A percentile compares a stretch with the other conserved stretches of the same genome.
These are phyloP conservation scores for Rhynchosporium graminicola DNA, from an alignment of 2,329 filamentous ascomycete species.

Conservation along the genomic window DNA sequence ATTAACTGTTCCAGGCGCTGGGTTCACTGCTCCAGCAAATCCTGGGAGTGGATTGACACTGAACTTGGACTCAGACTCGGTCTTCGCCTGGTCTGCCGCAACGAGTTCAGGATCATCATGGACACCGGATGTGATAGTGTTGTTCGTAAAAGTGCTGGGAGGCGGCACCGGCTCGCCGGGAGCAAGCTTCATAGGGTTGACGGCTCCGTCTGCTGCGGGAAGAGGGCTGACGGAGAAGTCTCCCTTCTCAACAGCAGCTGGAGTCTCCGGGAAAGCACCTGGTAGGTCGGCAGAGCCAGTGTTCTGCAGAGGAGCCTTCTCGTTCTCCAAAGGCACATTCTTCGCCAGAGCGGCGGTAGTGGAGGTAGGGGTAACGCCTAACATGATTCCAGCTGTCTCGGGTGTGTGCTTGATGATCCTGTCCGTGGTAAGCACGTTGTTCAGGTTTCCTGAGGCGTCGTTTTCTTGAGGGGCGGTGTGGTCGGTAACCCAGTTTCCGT, in stretches of 20 bases:
- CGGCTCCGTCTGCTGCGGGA: conserved; percentile 61
- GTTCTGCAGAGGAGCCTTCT: conserved; percentile 25
- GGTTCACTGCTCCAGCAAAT: conserved; percentile 69
- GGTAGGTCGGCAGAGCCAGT: conserved; percentile 54
- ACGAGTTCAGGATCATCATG: conserved; percentile 80
- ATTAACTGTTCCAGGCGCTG: conserved; percentile 63
- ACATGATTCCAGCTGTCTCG: conserved; percentile 55
- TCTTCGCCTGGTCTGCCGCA: conserved; percentile 47
- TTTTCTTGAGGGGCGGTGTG: conserved; percentile 77
- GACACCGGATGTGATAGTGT: conserved; percentile 71
- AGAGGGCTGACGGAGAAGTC: conserved; percentile 58
- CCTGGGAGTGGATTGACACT: conserved; percentile 63
- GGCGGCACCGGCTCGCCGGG: conserved; percentile 82
- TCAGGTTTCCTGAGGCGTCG: conserved; percentile 81
- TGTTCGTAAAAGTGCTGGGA: conserved; percentile 60
- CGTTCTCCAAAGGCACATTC: conserved; percentile 61
- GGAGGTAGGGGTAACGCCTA: conserved; percentile 67
- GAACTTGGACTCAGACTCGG: conserved; percentile 49
- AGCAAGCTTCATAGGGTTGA: conserved; percentile 79
- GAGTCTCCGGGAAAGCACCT: conserved; percentile 73
- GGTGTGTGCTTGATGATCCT: conserved; percentile 59
- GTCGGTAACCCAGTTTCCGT: conserved; percentile 87
- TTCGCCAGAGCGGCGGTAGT: conserved; percentile 72
- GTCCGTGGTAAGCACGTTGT: conserved; percentile 84
- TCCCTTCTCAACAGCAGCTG: conserved; percentile 49